Percentiles rank a stretch among this genome's conserved stretches.
Conservation (phyloP, 2,329 filamentous ascomycete species). For the Tolypocladium album region DNA sequence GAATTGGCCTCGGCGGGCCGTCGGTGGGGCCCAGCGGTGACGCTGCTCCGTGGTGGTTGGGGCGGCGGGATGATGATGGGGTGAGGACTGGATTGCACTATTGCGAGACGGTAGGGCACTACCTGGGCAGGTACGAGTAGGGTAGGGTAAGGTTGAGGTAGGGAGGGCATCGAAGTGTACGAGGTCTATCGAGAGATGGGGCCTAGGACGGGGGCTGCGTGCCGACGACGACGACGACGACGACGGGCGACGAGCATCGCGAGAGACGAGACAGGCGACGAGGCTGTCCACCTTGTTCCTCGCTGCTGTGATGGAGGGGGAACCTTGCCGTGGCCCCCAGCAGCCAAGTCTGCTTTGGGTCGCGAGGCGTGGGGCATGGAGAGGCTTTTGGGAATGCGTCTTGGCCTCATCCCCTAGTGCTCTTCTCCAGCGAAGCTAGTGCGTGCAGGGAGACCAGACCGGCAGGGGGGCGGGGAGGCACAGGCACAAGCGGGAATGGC, state of each 20-base stretch:
- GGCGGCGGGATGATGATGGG: neutral
- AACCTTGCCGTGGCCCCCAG: neutral
- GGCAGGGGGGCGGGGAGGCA: neutral
- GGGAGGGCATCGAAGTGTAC: neutral
- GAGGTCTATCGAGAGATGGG: neutral
- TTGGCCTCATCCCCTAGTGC: neutral
- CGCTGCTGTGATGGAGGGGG: neutral
- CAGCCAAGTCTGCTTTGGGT: neutral
- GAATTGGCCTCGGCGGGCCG: slow-evolving; percentile 7
- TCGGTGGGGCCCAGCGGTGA: slow-evolving; percentile 3
- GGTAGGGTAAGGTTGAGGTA: too few relatives aligned
- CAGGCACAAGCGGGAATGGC: neutral
- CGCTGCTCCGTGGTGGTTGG: slow-evolving; percentile 2
- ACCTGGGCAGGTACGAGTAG: too few relatives aligned
- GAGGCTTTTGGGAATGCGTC: neutral
- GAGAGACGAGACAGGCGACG: neutral
- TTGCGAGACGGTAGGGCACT: neutral
- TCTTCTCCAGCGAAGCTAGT: neutral
- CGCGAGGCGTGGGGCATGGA: neutral
- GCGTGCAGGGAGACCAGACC: neutral
- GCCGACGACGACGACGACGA: neutral
- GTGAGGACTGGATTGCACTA: neutral
- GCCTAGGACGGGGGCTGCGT: neutral
- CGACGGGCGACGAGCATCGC: neutral
- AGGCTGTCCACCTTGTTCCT: neutral